phyloP scores from a whole-genome alignment of 768 basidiomycete genomes.

The Suillus subluteus region DNA sequence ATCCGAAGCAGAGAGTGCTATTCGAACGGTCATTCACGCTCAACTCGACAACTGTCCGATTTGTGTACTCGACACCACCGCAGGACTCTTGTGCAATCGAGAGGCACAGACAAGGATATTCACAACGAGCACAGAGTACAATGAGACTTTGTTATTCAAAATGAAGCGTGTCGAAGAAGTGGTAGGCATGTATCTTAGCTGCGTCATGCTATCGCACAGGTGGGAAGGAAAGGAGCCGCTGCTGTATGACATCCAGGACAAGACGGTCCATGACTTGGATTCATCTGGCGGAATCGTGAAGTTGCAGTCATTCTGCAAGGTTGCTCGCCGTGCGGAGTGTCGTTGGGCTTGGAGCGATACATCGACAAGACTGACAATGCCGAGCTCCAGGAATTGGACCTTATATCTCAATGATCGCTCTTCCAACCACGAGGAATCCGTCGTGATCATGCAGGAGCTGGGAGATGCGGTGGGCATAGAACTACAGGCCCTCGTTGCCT shows the following conservation, averaged over 20 bases:
- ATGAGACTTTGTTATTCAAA: background rate
- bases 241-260: conserved; percentile 5
- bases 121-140: background rate
- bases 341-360: background rate
- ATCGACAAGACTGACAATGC: conserved; percentile 20
- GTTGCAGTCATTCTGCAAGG: background rate
- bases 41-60: background rate
- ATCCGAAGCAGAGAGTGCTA: background rate
- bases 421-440: background rate
- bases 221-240: conserved; percentile 9
- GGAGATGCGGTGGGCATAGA: background rate
- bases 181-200: background rate
- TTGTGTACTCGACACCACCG: background rate
- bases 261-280: background rate
- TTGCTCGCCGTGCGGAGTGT: background rate
- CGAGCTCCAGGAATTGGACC: conserved; percentile 13
- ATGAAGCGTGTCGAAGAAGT: background rate
- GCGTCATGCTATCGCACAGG: conserved; percentile 9
- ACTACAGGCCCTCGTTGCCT: background rate
- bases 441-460: background rate
- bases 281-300: background rate
- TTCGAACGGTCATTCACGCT: background rate
- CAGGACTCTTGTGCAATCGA: background rate
- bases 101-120: background rate
- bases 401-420: background rate